Percentiles rank a stretch among this genome's conserved stretches.
These are phyloP conservation scores for Pseudogymnoascus sp. DNA, from an alignment of 2,329 filamentous ascomycete species.

Conservation along the genomic window DNA sequence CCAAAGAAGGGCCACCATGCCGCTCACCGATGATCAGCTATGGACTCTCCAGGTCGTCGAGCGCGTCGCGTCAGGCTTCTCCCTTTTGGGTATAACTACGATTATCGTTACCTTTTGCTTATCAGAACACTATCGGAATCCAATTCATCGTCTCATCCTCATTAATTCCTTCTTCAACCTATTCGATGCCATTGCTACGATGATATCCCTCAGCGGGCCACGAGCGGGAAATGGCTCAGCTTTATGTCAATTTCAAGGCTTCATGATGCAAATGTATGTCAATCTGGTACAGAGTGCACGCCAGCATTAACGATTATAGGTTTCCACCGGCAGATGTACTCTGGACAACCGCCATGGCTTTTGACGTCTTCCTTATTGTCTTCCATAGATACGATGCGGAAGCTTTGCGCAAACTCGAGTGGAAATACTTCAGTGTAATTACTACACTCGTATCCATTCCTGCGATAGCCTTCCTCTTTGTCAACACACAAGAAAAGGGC, in stretches of 20 bases:
- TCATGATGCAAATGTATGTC: constrained; percentile 73
- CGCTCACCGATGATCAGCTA: constrained; percentile 32
- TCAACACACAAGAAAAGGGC: constrained; percentile 40
- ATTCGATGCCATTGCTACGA: constrained; percentile 39
- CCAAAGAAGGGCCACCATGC: constrained; percentile 8
- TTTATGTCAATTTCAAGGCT: constrained; percentile 61
- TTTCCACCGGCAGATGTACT: constrained; percentile 67
- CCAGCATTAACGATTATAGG: constrained; percentile 36
- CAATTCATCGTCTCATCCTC: constrained; percentile 75
- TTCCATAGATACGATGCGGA: constrained; percentile 63
- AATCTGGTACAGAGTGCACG: neutral
- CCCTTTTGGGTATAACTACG: constrained; percentile 60
- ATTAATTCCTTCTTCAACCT: constrained; percentile 79
- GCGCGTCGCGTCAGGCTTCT: constrained; percentile 61
- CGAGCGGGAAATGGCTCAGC: constrained; percentile 23
- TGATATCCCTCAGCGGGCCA: constrained; percentile 34
- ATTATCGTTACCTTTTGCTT: constrained; percentile 62
- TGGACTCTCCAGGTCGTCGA: constrained; percentile 54
- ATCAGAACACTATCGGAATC: constrained; percentile 66
- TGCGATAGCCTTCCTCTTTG: constrained; percentile 58
- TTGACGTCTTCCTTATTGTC: constrained; percentile 76
- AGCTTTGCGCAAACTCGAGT: constrained; percentile 60
- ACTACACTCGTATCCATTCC: constrained; percentile 66
- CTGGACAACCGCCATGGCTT: constrained; percentile 72
- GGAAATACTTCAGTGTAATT: constrained; percentile 58